phyloP scores from a whole-genome alignment of 2,329 filamentous ascomycete species.

The Ophiostoma sp. region DNA sequence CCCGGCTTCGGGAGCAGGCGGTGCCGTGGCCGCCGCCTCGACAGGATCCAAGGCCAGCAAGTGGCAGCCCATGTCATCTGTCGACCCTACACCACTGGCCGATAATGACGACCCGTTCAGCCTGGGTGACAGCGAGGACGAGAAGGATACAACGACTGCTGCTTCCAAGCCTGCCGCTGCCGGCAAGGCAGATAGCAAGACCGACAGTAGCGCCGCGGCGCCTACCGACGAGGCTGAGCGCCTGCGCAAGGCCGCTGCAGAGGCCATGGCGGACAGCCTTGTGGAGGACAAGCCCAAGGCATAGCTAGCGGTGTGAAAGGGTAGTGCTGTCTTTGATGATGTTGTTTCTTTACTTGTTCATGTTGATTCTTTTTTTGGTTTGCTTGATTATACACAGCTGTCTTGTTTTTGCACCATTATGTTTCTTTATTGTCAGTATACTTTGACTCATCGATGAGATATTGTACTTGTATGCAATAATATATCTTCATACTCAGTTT shows the following conservation, averaged over 20 bases:
- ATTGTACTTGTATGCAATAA: background rate
- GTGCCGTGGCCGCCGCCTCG: background rate
- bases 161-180: conserved; percentile 30
- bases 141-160: conserved; percentile 55
- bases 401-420: background rate
- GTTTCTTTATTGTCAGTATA: background rate
- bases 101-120: conserved; percentile 97
- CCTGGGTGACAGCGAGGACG: conserved; percentile 90
- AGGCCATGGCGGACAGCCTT: conserved; percentile 31
- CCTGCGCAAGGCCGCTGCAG: conserved; percentile 30
- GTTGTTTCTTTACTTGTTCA: too few species aligned
- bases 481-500: background rate
- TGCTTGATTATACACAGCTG: conserved; percentile 7
- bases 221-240: conserved; percentile 28
- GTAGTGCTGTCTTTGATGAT: background rate
- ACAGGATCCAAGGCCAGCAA: conserved; percentile 69
- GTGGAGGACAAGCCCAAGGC: conserved; percentile 29
- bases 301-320: background rate
- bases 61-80: conserved; percentile 87
- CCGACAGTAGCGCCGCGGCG: background rate
- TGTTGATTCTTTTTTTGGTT: background rate
- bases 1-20: conserved; percentile 35
- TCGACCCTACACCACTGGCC: conserved; percentile 76
- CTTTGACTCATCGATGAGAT: background rate
- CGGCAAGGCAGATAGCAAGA: background rate